Evolutionary conservation across 768 basidiomycete species (phyloP), one percentile per base, ranked within the genome.

Genomic region (Mycena albidolilacea): DNA sequence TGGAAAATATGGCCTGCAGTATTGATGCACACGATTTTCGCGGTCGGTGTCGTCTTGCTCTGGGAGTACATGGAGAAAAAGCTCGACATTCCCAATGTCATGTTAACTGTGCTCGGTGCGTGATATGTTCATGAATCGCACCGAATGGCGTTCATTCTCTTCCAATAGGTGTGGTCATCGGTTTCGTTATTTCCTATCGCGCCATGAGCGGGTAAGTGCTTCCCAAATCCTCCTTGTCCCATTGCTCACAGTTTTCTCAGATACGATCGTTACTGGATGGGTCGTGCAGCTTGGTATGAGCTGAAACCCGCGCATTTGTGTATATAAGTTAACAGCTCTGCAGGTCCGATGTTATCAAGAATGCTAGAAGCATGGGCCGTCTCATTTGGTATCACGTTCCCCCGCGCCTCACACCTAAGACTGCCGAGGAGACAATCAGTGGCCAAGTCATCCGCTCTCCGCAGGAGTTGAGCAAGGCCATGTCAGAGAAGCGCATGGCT

Each of bases 1-100:
- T 91, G 89, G 87, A 85, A 87, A 65, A 91, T 91, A 75, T 92
- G 91, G 91, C 90, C 90, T 1, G 90, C 90, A 0, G 90, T 91
- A 2, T 73, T 90, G n/a, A 77, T 92, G 35, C 89, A 92, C 78
- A 91, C 91, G 6, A 62, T 84, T 6, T 90, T 91, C 75, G 90
- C 90, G 7, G 86, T 84, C 21, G 84, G 88, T 7, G 48, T 63
- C 17, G 48, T 74, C 37, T 67, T 37, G 35, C 30, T 19, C 35
- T 69, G 46, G 8, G 52, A 52, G 41, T n/a, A 37, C 50, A 84
- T 81, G 0, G 78, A 81, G 7, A 65, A 86, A 14, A 76, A 84
- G 30, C 78, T 90, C 39, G 80, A 83, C 41, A 87, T 91, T 62
- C 90, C 90, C 0, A 87, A 82, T 64, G 85, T 91, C 17, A 87